A percentile compares a stretch with the other conserved stretches of the same genome.
Conservation (phyloP, 2,329 filamentous ascomycete species). For the Mycogone perniciosa region DNA sequence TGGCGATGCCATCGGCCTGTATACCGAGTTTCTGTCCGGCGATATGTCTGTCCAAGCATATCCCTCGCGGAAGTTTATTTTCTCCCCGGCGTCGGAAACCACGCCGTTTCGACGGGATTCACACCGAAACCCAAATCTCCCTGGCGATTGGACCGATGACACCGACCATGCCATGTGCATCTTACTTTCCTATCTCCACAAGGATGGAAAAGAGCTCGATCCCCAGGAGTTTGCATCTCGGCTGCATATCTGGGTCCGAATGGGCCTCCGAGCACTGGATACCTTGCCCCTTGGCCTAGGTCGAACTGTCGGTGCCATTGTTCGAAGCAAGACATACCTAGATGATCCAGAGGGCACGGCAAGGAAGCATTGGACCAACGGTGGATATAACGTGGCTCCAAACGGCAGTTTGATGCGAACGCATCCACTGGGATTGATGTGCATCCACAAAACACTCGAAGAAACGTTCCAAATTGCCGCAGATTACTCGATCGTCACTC, state of each 20-base stretch:
- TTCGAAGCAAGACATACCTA: constrained; percentile 32
- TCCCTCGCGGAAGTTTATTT: constrained; percentile 32
- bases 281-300: constrained; percentile 44
- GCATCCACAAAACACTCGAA: constrained; percentile 32
- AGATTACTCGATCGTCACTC: constrained; percentile 38
- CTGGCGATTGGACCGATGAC: constrained; percentile 48
- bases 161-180: constrained; percentile 47
- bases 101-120: constrained; percentile 39
- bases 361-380: constrained; percentile 34
- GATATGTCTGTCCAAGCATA: constrained; percentile 30
- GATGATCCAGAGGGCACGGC: constrained; percentile 35
- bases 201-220: constrained; percentile 30
- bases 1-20: constrained; percentile 48
- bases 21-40: constrained; percentile 45
- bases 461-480: constrained; percentile 39
- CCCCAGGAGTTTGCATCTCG: constrained; percentile 38
- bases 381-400: constrained; percentile 35
- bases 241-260: constrained; percentile 40
- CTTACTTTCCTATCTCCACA: constrained; percentile 41
- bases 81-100: constrained; percentile 27
- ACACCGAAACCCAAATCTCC: constrained; percentile 36
- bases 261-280: constrained; percentile 40
- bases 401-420: constrained; percentile 50
- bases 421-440: constrained; percentile 44
- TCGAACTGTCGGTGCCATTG: constrained; percentile 39